Evolutionary conservation across 805 yeast species (phyloP).

Genomic region (Saccharomycopsis sp.): DNA sequence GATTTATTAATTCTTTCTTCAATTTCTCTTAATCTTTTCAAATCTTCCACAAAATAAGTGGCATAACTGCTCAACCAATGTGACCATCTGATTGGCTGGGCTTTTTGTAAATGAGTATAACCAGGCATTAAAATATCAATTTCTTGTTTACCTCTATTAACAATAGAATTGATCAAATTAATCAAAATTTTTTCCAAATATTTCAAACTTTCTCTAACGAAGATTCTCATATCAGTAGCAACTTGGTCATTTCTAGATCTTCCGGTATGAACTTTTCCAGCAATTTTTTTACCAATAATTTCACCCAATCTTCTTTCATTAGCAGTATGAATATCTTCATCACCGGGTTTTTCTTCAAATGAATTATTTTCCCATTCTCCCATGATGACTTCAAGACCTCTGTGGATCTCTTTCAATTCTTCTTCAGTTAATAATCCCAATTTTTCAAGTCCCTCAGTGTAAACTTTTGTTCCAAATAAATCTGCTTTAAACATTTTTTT

Average conservation of each 20-base stretch:
- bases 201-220: conserved; percentile 71
- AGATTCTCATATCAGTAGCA: conserved; percentile 97
- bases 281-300: conserved; percentile 81
- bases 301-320: conserved; percentile 97
- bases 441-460: conserved; percentile 78
- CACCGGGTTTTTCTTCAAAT: conserved; percentile 75
- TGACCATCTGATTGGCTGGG: conserved; percentile 99
- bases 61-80: conserved; percentile 96
- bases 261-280: conserved; percentile 99
- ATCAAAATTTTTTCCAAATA: conserved; percentile 46
- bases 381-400: conserved; percentile 63
- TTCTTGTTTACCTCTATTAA: conserved; percentile 72
- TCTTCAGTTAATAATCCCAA: conserved; percentile 61
- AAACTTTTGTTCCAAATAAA: conserved; percentile 86
- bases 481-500: conserved; percentile 92
- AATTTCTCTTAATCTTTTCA: conserved; percentile 72
- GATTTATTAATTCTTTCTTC: conserved; percentile 74
- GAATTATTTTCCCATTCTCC: conserved; percentile 69
- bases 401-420: conserved; percentile 73
- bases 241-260: conserved; percentile 98
- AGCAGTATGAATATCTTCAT: conserved; percentile 98
- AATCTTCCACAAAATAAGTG: conserved; percentile 86
- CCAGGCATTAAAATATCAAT: conserved; percentile 97
- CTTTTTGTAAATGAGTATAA: conserved; percentile 95
- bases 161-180: conserved; percentile 54